Base-by-base conservation (phyloP, 371 early-diverging fungal species). In the Cokeromyces recurvatus region DNA sequence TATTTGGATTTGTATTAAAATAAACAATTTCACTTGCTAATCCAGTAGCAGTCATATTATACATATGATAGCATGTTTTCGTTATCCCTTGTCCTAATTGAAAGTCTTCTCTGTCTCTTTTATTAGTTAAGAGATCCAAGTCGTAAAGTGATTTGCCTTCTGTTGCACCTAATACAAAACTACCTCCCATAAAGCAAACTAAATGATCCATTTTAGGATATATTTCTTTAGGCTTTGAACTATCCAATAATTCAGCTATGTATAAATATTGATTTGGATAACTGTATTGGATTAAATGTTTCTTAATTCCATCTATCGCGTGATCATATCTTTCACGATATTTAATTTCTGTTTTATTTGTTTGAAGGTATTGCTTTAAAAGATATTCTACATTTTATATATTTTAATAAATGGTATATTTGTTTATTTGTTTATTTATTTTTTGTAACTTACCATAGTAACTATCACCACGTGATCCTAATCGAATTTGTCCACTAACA, bases 101-200 rank as follows among this genome's bases (percentile, higher is more conserved):
- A 31, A 91, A 66, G 48, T 90, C 83, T 39, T 84, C 50, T 25
- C 52, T 56, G 56, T 83, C 68, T n/a, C n/a, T n/a, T 2, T 51
- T 19, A 3, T 43, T 39, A 24, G 55, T 58, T 46, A 66, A 39
- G 0, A 42, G 39, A 1, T 49, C 54, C 7, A 25, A 27, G n/a
- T 64, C 46, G 23, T 38, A 29, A 11, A 74, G 25, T 36, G 58
- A 48, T 29, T 59, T 68, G 36, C 85, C 91, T 43, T 66, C 72
- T 6, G 84, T 89, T 17, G 85, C 89, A 42, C 71, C 87, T 3
- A 94, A 63, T 0, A 92, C 91, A 44, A 95, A 65, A 25, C 81
- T 82, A 2, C 92, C 95, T 10, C 90, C 92, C 25, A 90, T 69
- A 66, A 95, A 97, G 65, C 95, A 97, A 5, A 91, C 91, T 21